These are phyloP conservation scores for Pseudogymnoascus destructans DNA, from an alignment of 2,329 filamentous ascomycete species.

Conservation along the genomic window DNA sequence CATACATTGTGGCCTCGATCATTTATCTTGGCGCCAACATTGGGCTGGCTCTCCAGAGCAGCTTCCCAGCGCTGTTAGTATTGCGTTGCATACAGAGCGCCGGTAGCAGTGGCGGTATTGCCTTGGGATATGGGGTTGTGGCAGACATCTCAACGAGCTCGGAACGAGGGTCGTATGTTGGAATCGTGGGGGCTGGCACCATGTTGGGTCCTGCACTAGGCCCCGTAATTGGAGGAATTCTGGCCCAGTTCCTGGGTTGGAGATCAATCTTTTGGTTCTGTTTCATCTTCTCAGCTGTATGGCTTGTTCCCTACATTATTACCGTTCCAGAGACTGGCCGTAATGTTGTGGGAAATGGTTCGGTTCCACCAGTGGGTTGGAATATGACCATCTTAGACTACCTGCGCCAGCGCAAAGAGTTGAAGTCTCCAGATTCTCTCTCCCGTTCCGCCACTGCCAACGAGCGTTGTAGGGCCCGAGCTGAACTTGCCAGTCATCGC, in stretches of 20 bases:
- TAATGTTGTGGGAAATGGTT: slow-evolving; percentile 32
- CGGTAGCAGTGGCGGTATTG: slow-evolving; percentile 42
- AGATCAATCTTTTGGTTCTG: slow-evolving; percentile 35
- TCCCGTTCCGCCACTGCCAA: slow-evolving; percentile 24
- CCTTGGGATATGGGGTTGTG: slow-evolving; percentile 57
- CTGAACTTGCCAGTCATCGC: slow-evolving; percentile 27
- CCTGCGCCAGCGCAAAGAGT: slow-evolving; percentile 18
- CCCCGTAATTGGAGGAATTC: slow-evolving; percentile 34
- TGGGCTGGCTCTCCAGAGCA: slow-evolving; percentile 35
- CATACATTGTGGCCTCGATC: slow-evolving; percentile 37
- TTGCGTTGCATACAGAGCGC: slow-evolving; percentile 6
- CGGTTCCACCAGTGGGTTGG: slow-evolving; percentile 41
- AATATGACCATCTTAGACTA: slow-evolving; percentile 45
- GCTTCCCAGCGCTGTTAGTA: slow-evolving; percentile 28
- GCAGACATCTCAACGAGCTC: slow-evolving; percentile 56
- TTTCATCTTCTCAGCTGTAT: slow-evolving; percentile 24
- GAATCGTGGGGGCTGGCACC: slow-evolving; percentile 38
- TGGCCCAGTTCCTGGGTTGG: slow-evolving; percentile 34
- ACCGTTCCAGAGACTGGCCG: slow-evolving; percentile 17
- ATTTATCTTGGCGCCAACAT: slow-evolving; percentile 40
- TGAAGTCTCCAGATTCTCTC: slow-evolving; percentile 18
- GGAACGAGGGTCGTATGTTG: slow-evolving; percentile 63
- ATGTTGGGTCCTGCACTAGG: slow-evolving; percentile 33
- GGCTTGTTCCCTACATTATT: background rate
- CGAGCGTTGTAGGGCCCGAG: slow-evolving; percentile 24